phyloP scores from a whole-genome alignment of 179 eudicot species.

The Drosera spatulata region DNA sequence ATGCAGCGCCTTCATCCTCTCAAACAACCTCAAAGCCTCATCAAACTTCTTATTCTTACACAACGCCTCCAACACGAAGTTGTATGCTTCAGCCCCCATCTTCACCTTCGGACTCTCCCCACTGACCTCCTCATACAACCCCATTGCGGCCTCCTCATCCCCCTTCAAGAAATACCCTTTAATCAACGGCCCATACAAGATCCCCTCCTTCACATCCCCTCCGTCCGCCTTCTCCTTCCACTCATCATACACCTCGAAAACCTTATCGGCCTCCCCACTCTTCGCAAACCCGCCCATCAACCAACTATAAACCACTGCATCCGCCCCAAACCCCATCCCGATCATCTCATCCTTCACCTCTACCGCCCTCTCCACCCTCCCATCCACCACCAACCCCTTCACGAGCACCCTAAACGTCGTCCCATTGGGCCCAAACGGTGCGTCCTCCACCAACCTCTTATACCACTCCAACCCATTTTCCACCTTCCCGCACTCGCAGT shows the following conservation, averaged over 20 bases:
- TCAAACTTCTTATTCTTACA: slow-evolving; percentile 60
- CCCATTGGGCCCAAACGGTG: slow-evolving; percentile 72
- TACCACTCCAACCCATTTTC: slow-evolving; percentile 80
- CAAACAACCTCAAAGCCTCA: slow-evolving; percentile 29
- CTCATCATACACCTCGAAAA: slow-evolving; percentile 60
- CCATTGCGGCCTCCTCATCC: slow-evolving; percentile 73
- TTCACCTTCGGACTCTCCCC: slow-evolving; percentile 43
- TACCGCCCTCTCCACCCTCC: slow-evolving; percentile 54
- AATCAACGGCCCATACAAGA: slow-evolving; percentile 66
- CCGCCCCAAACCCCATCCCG: slow-evolving; percentile 43
- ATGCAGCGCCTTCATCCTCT: slow-evolving; percentile 59
- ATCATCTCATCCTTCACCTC: slow-evolving; percentile 85
- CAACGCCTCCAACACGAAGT: slow-evolving; percentile 64
- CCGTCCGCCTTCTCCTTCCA: slow-evolving; percentile 55
- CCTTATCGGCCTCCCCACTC: slow-evolving; percentile 39
- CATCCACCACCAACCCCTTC: slow-evolving; percentile 70
- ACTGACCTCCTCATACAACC: slow-evolving; percentile 30
- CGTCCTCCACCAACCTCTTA: slow-evolving; percentile 62
- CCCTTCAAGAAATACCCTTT: slow-evolving; percentile 73
- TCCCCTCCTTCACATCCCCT: slow-evolving; percentile 49
- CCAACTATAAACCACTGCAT: slow-evolving; percentile 52
- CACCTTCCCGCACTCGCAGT: slow-evolving; percentile 62
- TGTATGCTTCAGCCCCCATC: slow-evolving; percentile 67
- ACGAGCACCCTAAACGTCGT: slow-evolving; percentile 62
- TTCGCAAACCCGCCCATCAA: slow-evolving; percentile 68